Evolutionary conservation across 768 basidiomycete species (phyloP).

Genomic region (Leucocoprinus leucothites): DNA sequence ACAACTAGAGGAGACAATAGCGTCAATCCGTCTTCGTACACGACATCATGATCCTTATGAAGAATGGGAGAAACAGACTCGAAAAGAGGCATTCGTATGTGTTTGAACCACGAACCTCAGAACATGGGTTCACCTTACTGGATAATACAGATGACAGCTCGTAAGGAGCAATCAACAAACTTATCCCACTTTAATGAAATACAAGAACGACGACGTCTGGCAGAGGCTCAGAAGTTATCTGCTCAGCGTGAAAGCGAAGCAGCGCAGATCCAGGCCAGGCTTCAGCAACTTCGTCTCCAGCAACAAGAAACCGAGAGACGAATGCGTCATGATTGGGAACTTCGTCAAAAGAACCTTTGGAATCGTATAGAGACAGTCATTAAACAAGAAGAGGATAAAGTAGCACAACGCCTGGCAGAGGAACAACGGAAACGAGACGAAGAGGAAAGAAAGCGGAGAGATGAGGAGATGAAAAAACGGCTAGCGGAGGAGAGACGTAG

Average conservation of each 20-base stretch:
- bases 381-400: slow-evolving; percentile 58
- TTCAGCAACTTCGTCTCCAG: slow-evolving; percentile 40
- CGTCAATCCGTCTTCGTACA: slow-evolving; percentile 48
- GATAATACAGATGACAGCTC: slow-evolving; percentile 38
- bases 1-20: slow-evolving; percentile 45
- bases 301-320: slow-evolving; percentile 44
- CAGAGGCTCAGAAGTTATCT: slow-evolving; percentile 32
- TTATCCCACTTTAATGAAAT: slow-evolving; percentile 35
- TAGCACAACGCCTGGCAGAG: slow-evolving; percentile 47
- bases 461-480: slow-evolving; percentile 38
- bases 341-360: slow-evolving; percentile 52
- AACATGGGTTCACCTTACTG: not conserved
- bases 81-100: slow-evolving; percentile 51
- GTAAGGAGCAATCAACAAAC: slow-evolving; percentile 34
- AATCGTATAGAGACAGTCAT: slow-evolving; percentile 63
- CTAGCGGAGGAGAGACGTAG: slow-evolving; percentile 48
- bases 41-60: slow-evolving; percentile 55
- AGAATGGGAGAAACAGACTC: slow-evolving; percentile 52
- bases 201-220: slow-evolving; percentile 39
- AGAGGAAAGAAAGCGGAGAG: slow-evolving; percentile 40
- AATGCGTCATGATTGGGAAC: slow-evolving; percentile 44
- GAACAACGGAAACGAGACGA: slow-evolving; percentile 50
- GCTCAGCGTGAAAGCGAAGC: slow-evolving; percentile 46
- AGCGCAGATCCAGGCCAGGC: slow-evolving; percentile 43
- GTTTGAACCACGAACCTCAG: not conserved